Conservation (phyloP, 306 rosid species). For the Fragaria vesca region DNA sequence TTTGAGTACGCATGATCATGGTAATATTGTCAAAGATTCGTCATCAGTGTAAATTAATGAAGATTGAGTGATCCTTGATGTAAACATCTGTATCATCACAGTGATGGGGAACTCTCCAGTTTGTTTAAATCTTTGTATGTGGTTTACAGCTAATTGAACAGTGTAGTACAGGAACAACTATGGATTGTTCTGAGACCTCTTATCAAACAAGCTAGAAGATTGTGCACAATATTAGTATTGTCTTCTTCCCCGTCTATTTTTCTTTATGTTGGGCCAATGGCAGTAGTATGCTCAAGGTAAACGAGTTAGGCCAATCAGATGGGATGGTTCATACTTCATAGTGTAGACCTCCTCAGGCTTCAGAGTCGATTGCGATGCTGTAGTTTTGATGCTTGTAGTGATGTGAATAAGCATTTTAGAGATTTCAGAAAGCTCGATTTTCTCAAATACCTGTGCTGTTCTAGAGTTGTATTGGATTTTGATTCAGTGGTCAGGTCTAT, state of each 20-base stretch:
- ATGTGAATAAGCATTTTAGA: neutral
- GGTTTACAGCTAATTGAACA: slow-evolving; percentile 12
- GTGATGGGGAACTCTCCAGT: slow-evolving; percentile 4
- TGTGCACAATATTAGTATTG: neutral
- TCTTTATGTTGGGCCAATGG: neutral
- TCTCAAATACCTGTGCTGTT: neutral
- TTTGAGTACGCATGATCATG: slow-evolving; percentile 49
- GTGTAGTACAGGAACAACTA: slow-evolving; percentile 7
- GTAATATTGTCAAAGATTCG: slow-evolving; percentile 2
- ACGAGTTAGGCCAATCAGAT: neutral
- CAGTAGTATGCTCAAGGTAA: neutral
- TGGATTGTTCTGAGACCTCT: neutral
- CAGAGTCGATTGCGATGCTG: neutral
- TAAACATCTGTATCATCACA: slow-evolving; percentile 6
- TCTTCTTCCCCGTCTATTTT: neutral
- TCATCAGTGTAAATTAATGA: slow-evolving; percentile 22
- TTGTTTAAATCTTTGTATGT: neutral
- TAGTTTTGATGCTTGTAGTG: neutral
- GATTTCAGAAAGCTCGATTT: neutral
- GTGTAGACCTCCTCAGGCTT: neutral
- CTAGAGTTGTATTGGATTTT: neutral
- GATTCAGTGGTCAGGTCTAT: neutral
- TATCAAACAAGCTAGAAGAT: slow-evolving; percentile 3
- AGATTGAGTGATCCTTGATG: slow-evolving; percentile 11
- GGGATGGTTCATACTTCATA: neutral